phyloP scores from a whole-genome alignment of 1,284 basidiomycete species.

The Rhizoctonia solani region DNA sequence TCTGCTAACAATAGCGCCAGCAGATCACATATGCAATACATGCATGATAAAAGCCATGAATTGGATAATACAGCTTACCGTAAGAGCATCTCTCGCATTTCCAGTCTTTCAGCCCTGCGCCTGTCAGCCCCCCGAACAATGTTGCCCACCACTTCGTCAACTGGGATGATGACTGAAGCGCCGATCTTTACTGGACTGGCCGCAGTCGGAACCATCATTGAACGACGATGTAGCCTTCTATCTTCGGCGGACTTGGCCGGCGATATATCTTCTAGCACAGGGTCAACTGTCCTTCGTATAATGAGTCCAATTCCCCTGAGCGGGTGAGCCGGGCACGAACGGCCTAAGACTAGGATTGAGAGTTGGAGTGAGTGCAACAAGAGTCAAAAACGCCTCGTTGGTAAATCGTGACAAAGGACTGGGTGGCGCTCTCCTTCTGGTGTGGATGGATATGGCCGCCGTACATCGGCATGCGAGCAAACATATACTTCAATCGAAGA shows the following conservation, averaged over 20 bases:
- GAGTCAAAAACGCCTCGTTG: slow-evolving; percentile 37
- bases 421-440: background rate
- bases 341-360: background rate
- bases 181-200: slow-evolving; percentile 11
- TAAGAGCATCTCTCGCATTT: slow-evolving; percentile 34
- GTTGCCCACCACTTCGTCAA: slow-evolving; percentile 3
- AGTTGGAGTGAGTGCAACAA: slow-evolving; percentile 36
- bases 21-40: background rate
- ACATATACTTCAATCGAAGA: slow-evolving; percentile 39
- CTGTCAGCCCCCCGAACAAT: slow-evolving; percentile 30
- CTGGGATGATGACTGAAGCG: slow-evolving; percentile 1
- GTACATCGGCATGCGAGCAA: slow-evolving; percentile 37
- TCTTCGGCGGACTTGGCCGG: background rate
- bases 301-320: background rate
- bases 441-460: slow-evolving; percentile 22
- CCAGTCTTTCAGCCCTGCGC: slow-evolving; percentile 33
- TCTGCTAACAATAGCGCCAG: too few relatives aligned
- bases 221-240: background rate
- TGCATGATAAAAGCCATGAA: background rate
- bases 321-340: background rate
- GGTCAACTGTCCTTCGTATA: background rate
- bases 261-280: slow-evolving; percentile 11
- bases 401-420: slow-evolving; percentile 34
- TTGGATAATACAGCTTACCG: slow-evolving; percentile 25
- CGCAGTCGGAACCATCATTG: slow-evolving; percentile 6